A percentile compares a stretch with the other conserved stretches of the same genome.
phyloP scores from a whole-genome alignment of 108 stramenopile genomes.

The Cyclostephanos tholiformis region DNA sequence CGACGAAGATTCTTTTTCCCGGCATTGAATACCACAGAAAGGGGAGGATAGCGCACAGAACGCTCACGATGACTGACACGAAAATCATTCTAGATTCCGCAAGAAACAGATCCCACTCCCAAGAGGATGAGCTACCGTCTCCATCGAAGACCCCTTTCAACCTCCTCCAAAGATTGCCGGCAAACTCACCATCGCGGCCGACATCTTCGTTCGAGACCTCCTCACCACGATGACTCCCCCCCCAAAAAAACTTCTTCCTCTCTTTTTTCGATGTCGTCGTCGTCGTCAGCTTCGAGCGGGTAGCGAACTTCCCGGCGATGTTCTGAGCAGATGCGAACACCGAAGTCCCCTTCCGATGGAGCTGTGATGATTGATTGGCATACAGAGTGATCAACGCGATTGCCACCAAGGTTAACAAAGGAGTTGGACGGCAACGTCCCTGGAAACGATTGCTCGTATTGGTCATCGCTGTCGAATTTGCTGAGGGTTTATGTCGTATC shows the following conservation, averaged over 20 bases:
- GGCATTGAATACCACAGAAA: constrained; percentile 31
- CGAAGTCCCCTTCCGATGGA: neutral
- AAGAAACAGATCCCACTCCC: constrained; percentile 28
- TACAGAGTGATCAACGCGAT: constrained; percentile 5
- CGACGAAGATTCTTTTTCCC: neutral
- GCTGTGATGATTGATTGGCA: neutral
- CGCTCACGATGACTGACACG: constrained; percentile 28
- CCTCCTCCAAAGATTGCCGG: constrained; percentile 3
- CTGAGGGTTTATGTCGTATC: neutral
- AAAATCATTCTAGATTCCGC: constrained; percentile 38
- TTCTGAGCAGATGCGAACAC: constrained; percentile 10
- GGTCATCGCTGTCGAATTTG: neutral
- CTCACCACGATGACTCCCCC: neutral
- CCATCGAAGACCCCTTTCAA: neutral
- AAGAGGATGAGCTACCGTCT: neutral
- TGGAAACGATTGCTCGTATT: neutral
- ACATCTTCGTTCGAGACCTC: neutral
- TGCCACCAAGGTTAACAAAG: constrained; percentile 1
- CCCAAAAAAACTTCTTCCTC: neutral
- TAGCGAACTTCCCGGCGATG: constrained; percentile 8
- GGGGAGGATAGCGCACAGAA: constrained; percentile 24
- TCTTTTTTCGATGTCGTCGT: neutral
- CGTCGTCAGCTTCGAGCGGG: neutral
- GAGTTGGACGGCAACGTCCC: neutral
- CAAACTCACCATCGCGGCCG: constrained; percentile 7